phyloP scores from a whole-genome alignment of 2,329 filamentous ascomycete genomes.

The Bipolaris gigantea region DNA sequence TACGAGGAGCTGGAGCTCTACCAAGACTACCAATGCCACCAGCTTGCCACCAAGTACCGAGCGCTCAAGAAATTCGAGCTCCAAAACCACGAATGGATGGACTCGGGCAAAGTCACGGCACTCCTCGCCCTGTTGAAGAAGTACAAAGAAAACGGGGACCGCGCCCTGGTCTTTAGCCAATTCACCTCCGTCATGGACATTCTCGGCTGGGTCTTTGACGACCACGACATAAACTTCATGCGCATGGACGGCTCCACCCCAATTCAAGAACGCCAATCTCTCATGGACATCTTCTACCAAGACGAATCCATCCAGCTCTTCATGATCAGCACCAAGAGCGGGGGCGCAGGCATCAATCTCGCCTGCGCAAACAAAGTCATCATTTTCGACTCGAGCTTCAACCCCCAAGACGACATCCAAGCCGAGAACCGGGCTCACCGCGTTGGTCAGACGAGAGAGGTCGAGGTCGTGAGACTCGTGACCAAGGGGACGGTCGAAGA shows the following conservation, averaged over 20 bases:
- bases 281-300: constrained; percentile 84
- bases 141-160: constrained; percentile 80
- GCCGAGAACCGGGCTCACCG: constrained; percentile 96
- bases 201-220: constrained; percentile 77
- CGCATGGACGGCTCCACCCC: constrained; percentile 84
- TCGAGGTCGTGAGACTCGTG: constrained; percentile 87
- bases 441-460: constrained; percentile 85
- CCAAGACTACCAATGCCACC: constrained; percentile 65
- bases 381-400: constrained; percentile 96
- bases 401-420: constrained; percentile 97
- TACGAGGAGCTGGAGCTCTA: constrained; percentile 58
- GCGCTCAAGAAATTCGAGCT: constrained; percentile 60
- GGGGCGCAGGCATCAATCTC: constrained; percentile 95
- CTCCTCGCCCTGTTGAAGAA: constrained; percentile 72
- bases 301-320: constrained; percentile 83
- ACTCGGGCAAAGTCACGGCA: constrained; percentile 82
- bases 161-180: constrained; percentile 88
- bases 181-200: constrained; percentile 93
- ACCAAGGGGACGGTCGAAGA: constrained; percentile 85
- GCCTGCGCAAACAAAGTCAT: constrained; percentile 96
- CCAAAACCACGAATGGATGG: constrained; percentile 66
- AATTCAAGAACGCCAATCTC: constrained; percentile 79
- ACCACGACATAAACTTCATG: constrained; percentile 72
- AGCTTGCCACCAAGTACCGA: constrained; percentile 57
- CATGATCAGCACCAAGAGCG: constrained; percentile 87